These are phyloP conservation scores for Microstegium vimineum DNA, from an alignment of 176 grass and related monocot species.

Conservation along the genomic window DNA sequence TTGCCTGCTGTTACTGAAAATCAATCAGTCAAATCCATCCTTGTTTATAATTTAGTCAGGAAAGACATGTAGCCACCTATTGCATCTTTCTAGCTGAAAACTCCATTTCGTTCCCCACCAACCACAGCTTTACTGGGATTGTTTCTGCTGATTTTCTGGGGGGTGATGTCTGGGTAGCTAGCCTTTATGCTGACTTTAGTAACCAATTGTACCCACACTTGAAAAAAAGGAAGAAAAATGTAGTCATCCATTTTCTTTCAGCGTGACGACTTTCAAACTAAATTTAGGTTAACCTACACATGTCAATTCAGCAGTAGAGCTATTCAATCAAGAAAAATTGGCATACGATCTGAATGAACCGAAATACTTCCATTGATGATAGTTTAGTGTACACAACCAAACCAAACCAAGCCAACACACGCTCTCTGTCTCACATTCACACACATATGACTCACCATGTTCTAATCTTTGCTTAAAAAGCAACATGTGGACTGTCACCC, in stretches of 20 bases:
- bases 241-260: neutral
- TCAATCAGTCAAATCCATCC: neutral
- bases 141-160: neutral
- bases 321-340: neutral
- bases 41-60: neutral
- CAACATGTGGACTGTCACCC: neutral
- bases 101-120: neutral
- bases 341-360: neutral
- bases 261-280: neutral
- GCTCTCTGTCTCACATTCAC: neutral
- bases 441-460: neutral
- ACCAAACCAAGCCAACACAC: neutral
- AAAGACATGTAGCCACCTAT: neutral
- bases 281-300: neutral
- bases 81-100: neutral
- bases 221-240: neutral
- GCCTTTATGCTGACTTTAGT: neutral
- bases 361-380: neutral
- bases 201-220: neutral
- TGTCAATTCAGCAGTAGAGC: neutral
- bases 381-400: neutral
- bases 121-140: neutral
- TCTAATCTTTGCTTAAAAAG: slow-evolving; percentile 13
- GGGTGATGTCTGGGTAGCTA: neutral
- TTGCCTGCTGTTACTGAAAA: neutral